Evolutionary conservation across 2,329 filamentous ascomycete genomes (phyloP).

Genomic region (Xylaria sp.): DNA sequence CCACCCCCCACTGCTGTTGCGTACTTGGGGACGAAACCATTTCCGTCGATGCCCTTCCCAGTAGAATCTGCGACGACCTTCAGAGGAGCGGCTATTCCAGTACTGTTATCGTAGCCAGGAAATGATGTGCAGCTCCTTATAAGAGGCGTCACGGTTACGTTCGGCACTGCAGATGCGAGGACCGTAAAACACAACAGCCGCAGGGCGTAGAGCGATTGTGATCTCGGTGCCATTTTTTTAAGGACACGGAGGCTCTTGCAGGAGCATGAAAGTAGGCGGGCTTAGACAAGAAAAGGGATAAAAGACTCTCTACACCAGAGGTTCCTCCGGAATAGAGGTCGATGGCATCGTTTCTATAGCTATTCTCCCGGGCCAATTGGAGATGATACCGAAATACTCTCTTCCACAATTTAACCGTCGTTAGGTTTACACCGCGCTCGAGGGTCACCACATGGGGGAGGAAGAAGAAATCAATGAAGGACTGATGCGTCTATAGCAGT

Average conservation of each 20-base stretch:
- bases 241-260: neutral
- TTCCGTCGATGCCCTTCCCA: slow-evolving; percentile 35
- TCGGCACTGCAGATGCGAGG: slow-evolving; percentile 20
- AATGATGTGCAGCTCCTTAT: slow-evolving; percentile 32
- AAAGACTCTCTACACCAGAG: neutral
- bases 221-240: neutral
- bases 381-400: neutral
- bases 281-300: neutral
- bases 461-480: neutral
- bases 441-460: neutral
- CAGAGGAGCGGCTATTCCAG: slow-evolving; percentile 33
- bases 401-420: slow-evolving; percentile 18
- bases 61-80: slow-evolving; percentile 35
- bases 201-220: neutral
- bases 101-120: slow-evolving; percentile 36
- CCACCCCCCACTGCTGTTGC: slow-evolving; percentile 39
- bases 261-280: neutral
- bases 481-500: neutral
- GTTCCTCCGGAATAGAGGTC: neutral
- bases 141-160: slow-evolving; percentile 38
- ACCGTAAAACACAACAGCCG: slow-evolving; percentile 9
- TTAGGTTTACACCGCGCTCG: neutral
- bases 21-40: slow-evolving; percentile 37
- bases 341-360: neutral
- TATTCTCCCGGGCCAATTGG: slow-evolving; percentile 10